Conservation (phyloP, 495 filamentous ascomycete species). For the Cercophora sp. region DNA sequence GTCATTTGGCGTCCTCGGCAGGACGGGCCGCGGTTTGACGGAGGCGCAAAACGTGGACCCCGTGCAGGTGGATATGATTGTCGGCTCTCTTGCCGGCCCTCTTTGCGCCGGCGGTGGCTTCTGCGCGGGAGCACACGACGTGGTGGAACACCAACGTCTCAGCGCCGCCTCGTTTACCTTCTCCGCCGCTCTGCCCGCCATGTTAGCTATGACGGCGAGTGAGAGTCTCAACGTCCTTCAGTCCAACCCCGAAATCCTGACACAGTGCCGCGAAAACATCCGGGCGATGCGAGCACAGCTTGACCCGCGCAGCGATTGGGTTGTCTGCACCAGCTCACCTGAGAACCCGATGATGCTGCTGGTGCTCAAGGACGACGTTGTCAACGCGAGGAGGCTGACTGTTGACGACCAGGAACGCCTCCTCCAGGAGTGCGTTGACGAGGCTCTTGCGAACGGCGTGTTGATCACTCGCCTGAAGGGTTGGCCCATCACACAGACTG, state of each 20-base stretch:
- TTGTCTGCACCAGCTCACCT: slow-evolving; percentile 69
- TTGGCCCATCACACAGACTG: slow-evolving; percentile 56
- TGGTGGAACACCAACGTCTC: slow-evolving; percentile 93
- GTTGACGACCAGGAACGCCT: slow-evolving; percentile 77
- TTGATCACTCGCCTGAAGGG: slow-evolving; percentile 82
- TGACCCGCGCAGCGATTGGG: slow-evolving; percentile 91
- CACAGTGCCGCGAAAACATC: slow-evolving; percentile 74
- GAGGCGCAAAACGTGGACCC: slow-evolving; percentile 96
- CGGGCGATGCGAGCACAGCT: slow-evolving; percentile 78
- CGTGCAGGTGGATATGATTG: slow-evolving; percentile 86
- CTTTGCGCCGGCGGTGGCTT: slow-evolving; percentile 93
- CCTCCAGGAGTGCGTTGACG: slow-evolving; percentile 87
- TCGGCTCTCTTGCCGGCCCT: slow-evolving; percentile 86
- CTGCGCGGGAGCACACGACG: slow-evolving; percentile 83
- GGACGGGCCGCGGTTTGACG: slow-evolving; percentile 85
- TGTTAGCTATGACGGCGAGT: slow-evolving; percentile 90
- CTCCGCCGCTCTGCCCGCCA: slow-evolving; percentile 88
- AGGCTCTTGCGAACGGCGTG: slow-evolving; percentile 81
- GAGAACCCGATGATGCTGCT: slow-evolving; percentile 88
- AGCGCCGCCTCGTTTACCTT: slow-evolving; percentile 87
- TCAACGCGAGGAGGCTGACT: slow-evolving; percentile 62
- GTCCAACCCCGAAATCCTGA: slow-evolving; percentile 72
- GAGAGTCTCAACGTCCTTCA: slow-evolving; percentile 83
- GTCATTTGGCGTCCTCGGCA: slow-evolving; percentile 90
- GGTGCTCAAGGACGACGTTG: slow-evolving; percentile 78